A percentile compares a stretch with the other conserved stretches of the same genome.
Evolutionary conservation across 108 stramenopile genomes (phyloP).

Genomic region (Mediolabrus comicus): DNA sequence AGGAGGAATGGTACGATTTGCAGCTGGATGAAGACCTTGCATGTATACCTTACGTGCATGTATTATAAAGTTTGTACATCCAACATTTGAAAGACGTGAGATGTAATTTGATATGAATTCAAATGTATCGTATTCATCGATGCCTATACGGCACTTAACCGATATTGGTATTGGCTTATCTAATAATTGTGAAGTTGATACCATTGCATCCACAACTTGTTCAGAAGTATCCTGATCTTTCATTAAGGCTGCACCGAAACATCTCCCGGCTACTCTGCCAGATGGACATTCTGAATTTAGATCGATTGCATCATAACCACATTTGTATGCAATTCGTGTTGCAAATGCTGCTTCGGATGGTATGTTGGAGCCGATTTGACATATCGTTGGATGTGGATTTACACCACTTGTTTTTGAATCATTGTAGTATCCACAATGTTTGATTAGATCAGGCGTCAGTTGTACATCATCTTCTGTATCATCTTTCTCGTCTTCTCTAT

Average conservation of each 20-base stretch:
- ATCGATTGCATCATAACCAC: conserved; percentile 72
- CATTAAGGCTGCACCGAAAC: conserved; percentile 64
- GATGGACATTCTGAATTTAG: conserved; percentile 79
- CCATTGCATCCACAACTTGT: conserved; percentile 27
- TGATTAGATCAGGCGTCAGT: conserved; percentile 19
- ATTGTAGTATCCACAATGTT: conserved; percentile 50
- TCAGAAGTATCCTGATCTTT: conserved; percentile 31
- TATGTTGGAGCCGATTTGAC: conserved; percentile 70
- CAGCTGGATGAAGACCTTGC: conserved; percentile 54
- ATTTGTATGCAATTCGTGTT: conserved; percentile 33
- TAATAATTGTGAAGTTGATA: conserved; percentile 1
- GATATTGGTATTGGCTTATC: conserved; percentile 36
- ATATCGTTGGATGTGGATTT: conserved; percentile 58
- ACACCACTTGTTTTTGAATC: conserved; percentile 15
- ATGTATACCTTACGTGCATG: conserved; percentile 67
- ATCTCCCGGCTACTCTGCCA: conserved; percentile 44
- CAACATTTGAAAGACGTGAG: conserved; percentile 28
- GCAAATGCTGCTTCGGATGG: conserved; percentile 47
- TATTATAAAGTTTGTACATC: conserved; percentile 58
- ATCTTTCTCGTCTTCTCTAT: too few species aligned
- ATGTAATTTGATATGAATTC: conserved; percentile 54
- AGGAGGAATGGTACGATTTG: conserved; percentile 76
- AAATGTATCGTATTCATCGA: conserved; percentile 56
- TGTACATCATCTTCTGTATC: too few species aligned
- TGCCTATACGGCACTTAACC: conserved; percentile 73